Percentiles rank a stretch among this genome's conserved stretches.
phyloP scores from a whole-genome alignment of 2,329 filamentous ascomycete genomes.

The Stachybotrys echinatus region DNA sequence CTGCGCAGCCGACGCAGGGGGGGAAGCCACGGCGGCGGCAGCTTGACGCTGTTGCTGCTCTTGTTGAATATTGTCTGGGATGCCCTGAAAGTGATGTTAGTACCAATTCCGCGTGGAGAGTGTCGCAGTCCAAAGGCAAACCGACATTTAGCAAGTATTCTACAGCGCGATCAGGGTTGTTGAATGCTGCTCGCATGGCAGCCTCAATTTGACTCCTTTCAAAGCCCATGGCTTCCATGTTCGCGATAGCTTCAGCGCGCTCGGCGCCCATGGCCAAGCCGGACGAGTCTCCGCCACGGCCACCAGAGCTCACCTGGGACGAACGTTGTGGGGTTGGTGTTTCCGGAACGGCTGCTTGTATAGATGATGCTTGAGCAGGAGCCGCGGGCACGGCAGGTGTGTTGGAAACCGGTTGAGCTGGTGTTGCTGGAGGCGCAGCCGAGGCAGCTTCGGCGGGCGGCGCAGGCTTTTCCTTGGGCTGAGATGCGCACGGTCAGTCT shows the following conservation, averaged over 20 bases:
- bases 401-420: slow-evolving; percentile 47
- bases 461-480: slow-evolving; percentile 60
- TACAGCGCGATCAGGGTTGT: slow-evolving; percentile 94
- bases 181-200: slow-evolving; percentile 93
- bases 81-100: slow-evolving; percentile 55
- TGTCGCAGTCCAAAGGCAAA: slow-evolving; percentile 9
- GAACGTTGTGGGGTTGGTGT: slow-evolving; percentile 50
- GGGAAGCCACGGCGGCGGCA: slow-evolving; percentile 32
- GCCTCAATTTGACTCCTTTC: slow-evolving; percentile 81
- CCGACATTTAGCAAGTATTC: slow-evolving; percentile 87
- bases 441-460: slow-evolving; percentile 49
- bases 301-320: slow-evolving; percentile 30
- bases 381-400: slow-evolving; percentile 54
- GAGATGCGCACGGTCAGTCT: background rate
- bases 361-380: slow-evolving; percentile 32
- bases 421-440: slow-evolving; percentile 55
- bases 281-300: slow-evolving; percentile 54
- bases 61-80: slow-evolving; percentile 77
- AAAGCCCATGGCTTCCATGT: slow-evolving; percentile 98
- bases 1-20: slow-evolving; percentile 24
- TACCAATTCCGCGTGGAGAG: background rate
- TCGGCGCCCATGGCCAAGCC: slow-evolving; percentile 83
- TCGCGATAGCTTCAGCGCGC: slow-evolving; percentile 74
- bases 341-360: slow-evolving; percentile 42
- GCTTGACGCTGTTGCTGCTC: slow-evolving; percentile 53